Percentiles rank a stretch among this genome's conserved stretches.
These are phyloP conservation scores for Syncephalastrum racemosum DNA, from an alignment of 371 early-diverging fungal genomes.

Conservation along the genomic window DNA sequence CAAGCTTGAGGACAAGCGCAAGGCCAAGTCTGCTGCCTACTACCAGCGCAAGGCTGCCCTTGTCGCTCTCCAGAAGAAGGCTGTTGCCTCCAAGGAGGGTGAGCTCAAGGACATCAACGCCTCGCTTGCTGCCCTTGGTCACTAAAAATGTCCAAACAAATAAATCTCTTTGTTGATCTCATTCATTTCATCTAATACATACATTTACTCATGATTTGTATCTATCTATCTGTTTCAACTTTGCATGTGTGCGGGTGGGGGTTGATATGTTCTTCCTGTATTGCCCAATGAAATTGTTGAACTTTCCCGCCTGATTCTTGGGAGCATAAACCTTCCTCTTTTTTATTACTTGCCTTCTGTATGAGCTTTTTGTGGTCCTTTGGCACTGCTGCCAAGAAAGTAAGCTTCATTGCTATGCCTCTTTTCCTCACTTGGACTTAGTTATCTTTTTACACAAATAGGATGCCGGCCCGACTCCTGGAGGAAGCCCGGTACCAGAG, in stretches of 20 bases:
- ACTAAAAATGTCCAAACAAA: conserved; percentile 19
- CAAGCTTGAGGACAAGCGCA: conserved; percentile 95
- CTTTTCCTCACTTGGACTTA: not conserved
- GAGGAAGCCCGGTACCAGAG: conserved; percentile 5
- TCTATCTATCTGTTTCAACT: too few relatives aligned
- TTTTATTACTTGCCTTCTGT: conserved; percentile 6
- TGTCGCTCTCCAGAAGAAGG: conserved; percentile 40
- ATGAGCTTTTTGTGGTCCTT: conserved; percentile 49
- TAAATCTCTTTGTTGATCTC: too few relatives aligned
- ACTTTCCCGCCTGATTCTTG: too few relatives aligned
- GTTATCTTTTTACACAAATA: conserved; percentile 3
- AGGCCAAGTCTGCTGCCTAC: conserved; percentile 87
- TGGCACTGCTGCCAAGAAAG: conserved; percentile 33
- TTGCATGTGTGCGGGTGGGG: too few relatives aligned
- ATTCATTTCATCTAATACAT: too few relatives aligned
- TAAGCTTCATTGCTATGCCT: not conserved
- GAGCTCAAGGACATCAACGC: conserved; percentile 43
- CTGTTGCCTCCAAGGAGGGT: conserved; percentile 42
- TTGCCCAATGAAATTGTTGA: too few relatives aligned
- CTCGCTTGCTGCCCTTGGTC: conserved; percentile 36
- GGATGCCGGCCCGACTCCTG: conserved; percentile 16
- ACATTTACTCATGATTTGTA: too few relatives aligned
- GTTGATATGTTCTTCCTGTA: too few relatives aligned
- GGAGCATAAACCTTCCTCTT: too few relatives aligned
- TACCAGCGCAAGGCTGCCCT: conserved; percentile 79